Conservation (phyloP, 805 yeast species). For the Diddensiella santjacobensis region DNA sequence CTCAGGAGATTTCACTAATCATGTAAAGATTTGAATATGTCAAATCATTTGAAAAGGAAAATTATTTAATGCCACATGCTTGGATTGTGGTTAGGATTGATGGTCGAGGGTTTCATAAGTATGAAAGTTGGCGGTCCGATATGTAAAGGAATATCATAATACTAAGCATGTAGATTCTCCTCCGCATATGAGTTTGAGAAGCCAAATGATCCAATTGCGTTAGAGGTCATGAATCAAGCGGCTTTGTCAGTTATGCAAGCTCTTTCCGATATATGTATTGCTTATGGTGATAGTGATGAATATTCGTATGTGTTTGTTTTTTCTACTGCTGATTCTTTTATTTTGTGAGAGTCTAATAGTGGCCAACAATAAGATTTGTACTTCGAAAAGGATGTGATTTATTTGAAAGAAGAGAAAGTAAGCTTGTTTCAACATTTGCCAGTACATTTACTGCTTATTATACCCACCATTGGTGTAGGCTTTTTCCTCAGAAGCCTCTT, state of each 20-base stretch:
- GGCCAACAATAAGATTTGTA: slow-evolving; percentile 44
- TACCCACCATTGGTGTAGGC: slow-evolving; percentile 58
- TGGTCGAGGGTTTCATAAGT: slow-evolving; percentile 88
- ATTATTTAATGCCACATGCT: slow-evolving; percentile 69
- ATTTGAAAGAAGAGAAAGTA: slow-evolving; percentile 80
- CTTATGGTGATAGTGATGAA: slow-evolving; percentile 96
- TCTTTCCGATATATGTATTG: slow-evolving; percentile 70
- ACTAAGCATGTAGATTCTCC: slow-evolving; percentile 44
- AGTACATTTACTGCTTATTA: slow-evolving; percentile 79
- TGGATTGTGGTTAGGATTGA: slow-evolving; percentile 83
- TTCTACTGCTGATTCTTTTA: neutral
- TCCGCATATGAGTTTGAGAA: slow-evolving; percentile 68
- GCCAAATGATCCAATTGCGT: slow-evolving; percentile 81
- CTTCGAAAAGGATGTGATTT: slow-evolving; percentile 58
- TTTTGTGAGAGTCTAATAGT: neutral
- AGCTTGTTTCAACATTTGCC: slow-evolving; percentile 76
- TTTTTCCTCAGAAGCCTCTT: slow-evolving; percentile 50
- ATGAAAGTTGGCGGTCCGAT: slow-evolving; percentile 1
- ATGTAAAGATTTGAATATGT: slow-evolving; percentile 85
- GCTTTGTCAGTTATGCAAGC: slow-evolving; percentile 62
- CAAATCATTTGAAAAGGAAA: slow-evolving; percentile 70
- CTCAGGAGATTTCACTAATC: too few relatives aligned
- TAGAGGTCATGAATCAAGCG: slow-evolving; percentile 75
- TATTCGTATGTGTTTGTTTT: slow-evolving; percentile 44
- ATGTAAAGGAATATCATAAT: too few relatives aligned